Base-by-base conservation (phyloP, 805 yeast species). In the Kluyveromyces starmeri region DNA sequence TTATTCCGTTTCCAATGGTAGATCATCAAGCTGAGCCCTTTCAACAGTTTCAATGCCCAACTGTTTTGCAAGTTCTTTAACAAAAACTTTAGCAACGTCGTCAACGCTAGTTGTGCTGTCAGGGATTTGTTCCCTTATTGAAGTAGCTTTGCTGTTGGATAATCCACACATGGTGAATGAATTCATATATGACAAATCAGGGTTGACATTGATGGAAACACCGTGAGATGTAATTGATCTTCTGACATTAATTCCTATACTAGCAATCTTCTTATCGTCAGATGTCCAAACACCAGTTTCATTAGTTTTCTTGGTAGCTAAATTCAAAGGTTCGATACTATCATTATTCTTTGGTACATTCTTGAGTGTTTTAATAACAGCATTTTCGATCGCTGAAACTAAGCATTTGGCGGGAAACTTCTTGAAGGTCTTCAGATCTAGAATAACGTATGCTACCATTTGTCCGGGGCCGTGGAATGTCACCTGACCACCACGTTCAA, bases 381-480 rank as follows among this genome's bases (percentile, higher is more conserved):
- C 64, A 20, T 64, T 62, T 40, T 83, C 80, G 22, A 84, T 60
- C n/a, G 69, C 66, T 2, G 75, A 58, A 20, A 84, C 83, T 47
- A 71, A 77, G 53, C 85, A 79, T 43, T 75, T 67, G 1, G 81
- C 74, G 0, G 78, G 65, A 30, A 82, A 59, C 32, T 68, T 59
- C 21, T 60, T 47, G 46, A 82, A 81, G 20, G 71, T 67, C 42
- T 70, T 68, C 35, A 92, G 62, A 54, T 92, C 88, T 20, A 83
- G 35, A 1, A 92, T 68, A 8, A 92, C 78, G 51, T 89, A 92
- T 4, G 84, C 75, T 2, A 88, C 95, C 24, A 85, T 53, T 58
- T 92, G 99, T 0, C 98, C 98, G 1, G 92, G 82, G 0, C 97
- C 97, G 61, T 92, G 99, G 66, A 83, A 92, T 0, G 98, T 92